These are phyloP conservation scores for Thalassiosira delicatula DNA, from an alignment of 352 stramenopile genomes.

Conservation along the genomic window DNA sequence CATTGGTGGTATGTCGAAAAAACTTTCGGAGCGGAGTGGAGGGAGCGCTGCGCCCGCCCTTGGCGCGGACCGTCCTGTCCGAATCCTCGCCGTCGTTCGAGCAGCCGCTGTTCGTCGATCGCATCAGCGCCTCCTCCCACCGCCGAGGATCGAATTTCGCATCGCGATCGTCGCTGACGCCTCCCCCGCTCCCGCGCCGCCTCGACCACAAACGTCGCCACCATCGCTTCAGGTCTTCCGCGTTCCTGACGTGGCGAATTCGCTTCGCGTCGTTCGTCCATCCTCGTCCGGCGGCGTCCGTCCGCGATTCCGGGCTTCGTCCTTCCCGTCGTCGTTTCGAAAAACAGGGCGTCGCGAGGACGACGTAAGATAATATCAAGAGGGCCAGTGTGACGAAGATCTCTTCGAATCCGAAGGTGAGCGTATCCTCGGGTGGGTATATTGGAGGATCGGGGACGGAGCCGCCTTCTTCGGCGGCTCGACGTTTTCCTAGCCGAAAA, in stretches of 20 bases:
- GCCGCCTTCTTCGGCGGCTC: neutral
- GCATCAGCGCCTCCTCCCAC: constrained; percentile 23
- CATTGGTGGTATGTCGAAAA: constrained; percentile 11
- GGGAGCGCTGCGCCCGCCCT: neutral
- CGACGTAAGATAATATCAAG: constrained; percentile 41
- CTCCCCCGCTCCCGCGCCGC: no score
- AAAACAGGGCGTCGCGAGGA: constrained; percentile 38
- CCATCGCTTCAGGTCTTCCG: no score
- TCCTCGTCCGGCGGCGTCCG: neutral
- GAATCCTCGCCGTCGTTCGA: constrained; percentile 12
- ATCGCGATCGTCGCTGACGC: constrained; percentile 9
- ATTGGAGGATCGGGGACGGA: neutral
- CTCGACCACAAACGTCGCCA: no score
- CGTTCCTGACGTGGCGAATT: no score
- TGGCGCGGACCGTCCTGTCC: constrained; percentile 37
- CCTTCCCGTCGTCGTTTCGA: constrained; percentile 1
- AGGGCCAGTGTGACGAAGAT: constrained; percentile 43
- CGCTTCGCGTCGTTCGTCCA: constrained; percentile 6
- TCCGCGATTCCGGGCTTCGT: neutral
- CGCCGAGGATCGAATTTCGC: constrained; percentile 20
- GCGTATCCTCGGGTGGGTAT: constrained; percentile 22
- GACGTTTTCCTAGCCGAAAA: constrained; percentile 23
- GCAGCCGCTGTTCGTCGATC: constrained; percentile 6
- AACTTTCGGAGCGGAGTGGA: constrained; percentile 16
- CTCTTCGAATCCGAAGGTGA: constrained; percentile 35